Conservation (phyloP, 495 filamentous ascomycete genomes). For the Zalerion maritima region DNA sequence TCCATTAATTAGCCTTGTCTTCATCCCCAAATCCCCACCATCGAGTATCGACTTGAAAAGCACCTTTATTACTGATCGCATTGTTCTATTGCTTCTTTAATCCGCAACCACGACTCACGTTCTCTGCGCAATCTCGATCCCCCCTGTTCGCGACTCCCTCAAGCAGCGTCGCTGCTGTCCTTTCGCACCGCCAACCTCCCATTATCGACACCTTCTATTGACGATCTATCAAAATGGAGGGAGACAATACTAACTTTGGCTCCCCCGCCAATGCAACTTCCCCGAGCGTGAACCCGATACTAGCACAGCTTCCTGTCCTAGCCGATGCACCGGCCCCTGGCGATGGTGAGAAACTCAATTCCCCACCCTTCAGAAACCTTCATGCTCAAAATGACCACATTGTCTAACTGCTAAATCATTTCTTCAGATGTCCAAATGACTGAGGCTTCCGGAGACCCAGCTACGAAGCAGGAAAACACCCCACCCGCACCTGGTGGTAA, state of each 20-base stretch:
- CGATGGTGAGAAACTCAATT: slow-evolving; percentile 18
- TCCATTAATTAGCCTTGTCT: no score
- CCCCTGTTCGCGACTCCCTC: no score
- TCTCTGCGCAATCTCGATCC: no score
- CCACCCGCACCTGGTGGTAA: slow-evolving; percentile 37
- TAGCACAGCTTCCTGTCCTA: slow-evolving; percentile 34
- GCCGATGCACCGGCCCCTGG: slow-evolving; percentile 17
- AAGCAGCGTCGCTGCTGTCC: background rate
- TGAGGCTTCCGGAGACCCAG: slow-evolving; percentile 25
- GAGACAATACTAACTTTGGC: slow-evolving; percentile 35
- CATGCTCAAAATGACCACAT: background rate
- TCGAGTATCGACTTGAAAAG: no score
- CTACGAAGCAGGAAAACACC: slow-evolving; percentile 38
- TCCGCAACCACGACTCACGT: no score
- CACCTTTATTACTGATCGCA: no score
- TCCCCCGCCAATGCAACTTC: slow-evolving; percentile 36
- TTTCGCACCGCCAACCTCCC: background rate
- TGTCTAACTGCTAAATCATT: slow-evolving; percentile 12
- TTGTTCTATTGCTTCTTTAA: no score
- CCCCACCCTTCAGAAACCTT: background rate
- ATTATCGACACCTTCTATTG: slow-evolving; percentile 8
- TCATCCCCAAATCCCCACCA: no score
- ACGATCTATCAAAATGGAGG: slow-evolving; percentile 32
- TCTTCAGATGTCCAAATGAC: slow-evolving; percentile 41
- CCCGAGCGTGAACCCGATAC: slow-evolving; percentile 32